Base-by-base conservation (phyloP, 805 yeast genomes). In the Jamesozyma rosinii region DNA sequence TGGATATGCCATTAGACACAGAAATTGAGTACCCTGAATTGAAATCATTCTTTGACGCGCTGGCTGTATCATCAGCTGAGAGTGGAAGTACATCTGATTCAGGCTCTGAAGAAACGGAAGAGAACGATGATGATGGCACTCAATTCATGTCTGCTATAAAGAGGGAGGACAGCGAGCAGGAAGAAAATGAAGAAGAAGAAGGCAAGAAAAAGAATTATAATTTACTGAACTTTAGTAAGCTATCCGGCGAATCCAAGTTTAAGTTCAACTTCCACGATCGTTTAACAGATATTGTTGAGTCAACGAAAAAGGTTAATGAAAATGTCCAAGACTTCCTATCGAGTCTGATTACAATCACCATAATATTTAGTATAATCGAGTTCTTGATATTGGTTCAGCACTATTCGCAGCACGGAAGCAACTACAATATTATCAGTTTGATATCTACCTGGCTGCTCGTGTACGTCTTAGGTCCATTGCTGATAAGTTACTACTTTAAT, bases 1-100 rank as follows among this genome's bases (percentile, higher is more conserved):
- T 57, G 34, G 50, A 46, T 2, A 40, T 40, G 6, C 58, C 59
- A 4, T 38, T 58, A 33, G 57, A 58, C 21, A 42, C 49, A 26
- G 48, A 48, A 6, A 40, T 50, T 11, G 61, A 55, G 18, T 58
- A 38, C 43, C 63, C 62, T 19, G 63, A 58, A 44, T 47, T 59
- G 44, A 49, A 49, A 39, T 38, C 51, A 3, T 59, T 49, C 38
- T 57, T 53, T 44, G 52, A 49, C 22, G 37, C 46, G 14, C 33
- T 42, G n/a, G 20, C 5, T 21, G 24, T 14, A 18, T 27, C 31
- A 13, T 11, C 20, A 18, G 38, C 26, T 3, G 37, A 36, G 17
- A 38, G 32, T 2, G 40, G 37, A 19, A 29, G 37, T 11, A 21
- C 17, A 4, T 14, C 36, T 26, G 33, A 33, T 13, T 20, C 31